A percentile compares a stretch with the other conserved stretches of the same genome.
These are phyloP conservation scores for Tolypocladium inflatum DNA, from an alignment of 2,329 filamentous ascomycete genomes.

Conservation along the genomic window DNA sequence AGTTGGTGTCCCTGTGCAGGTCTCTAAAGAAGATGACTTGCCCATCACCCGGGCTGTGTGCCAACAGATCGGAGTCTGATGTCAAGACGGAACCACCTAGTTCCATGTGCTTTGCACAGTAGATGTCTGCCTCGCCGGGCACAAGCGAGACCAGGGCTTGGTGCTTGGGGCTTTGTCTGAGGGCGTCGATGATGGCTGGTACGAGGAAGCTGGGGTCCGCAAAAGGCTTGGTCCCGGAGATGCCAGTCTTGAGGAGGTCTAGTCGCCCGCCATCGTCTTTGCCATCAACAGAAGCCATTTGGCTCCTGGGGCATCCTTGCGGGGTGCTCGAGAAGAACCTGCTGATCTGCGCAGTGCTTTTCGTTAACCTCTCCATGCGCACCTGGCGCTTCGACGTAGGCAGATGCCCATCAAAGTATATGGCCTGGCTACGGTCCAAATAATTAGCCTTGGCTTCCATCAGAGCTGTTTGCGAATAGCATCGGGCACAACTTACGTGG, in stretches of 20 bases:
- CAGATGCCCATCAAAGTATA: constrained; percentile 82
- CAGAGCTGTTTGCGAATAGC: not conserved
- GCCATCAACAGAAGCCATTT: constrained; percentile 7
- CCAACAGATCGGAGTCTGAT: constrained; percentile 77
- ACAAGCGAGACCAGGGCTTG: constrained; percentile 45
- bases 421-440: constrained; percentile 33
- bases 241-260: constrained; percentile 15
- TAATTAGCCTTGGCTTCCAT: not conserved
- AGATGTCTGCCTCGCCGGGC: constrained; percentile 76
- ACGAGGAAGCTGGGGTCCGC: constrained; percentile 63
- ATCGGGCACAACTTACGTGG: constrained; percentile 41
- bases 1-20: constrained; percentile 31
- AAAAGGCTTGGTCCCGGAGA: constrained; percentile 19
- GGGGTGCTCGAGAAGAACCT: constrained; percentile 29
- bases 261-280: constrained; percentile 1
- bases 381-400: constrained; percentile 56
- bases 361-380: constrained; percentile 51
- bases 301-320: constrained; percentile 13
- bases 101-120: constrained; percentile 59
- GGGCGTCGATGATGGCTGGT: constrained; percentile 62
- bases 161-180: constrained; percentile 38
- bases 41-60: constrained; percentile 60
- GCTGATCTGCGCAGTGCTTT: constrained; percentile 44
- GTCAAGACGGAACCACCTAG: constrained; percentile 56
- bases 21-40: constrained; percentile 61